phyloP scores from a whole-genome alignment of 768 basidiomycete genomes.

The Cyclocybe aegerita region DNA sequence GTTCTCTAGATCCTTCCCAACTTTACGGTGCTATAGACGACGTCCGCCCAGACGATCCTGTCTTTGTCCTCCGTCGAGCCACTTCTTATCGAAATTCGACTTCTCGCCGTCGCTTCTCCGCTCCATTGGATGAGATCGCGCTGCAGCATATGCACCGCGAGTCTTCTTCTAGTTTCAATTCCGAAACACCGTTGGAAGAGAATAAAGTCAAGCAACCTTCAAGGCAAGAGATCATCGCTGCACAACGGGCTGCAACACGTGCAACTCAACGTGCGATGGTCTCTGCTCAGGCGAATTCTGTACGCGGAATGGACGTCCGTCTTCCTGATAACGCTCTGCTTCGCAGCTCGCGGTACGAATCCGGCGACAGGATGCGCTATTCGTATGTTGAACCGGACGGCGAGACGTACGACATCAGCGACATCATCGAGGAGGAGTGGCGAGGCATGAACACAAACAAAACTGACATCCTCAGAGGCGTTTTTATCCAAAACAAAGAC shows the following conservation, averaged over 20 bases:
- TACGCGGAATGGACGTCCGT: constrained; percentile 86
- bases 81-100: constrained; percentile 69
- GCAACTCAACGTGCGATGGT: constrained; percentile 85
- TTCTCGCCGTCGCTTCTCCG: constrained; percentile 68
- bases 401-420: constrained; percentile 90
- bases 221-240: constrained; percentile 89
- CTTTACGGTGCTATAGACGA: constrained; percentile 74
- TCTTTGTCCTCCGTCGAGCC: constrained; percentile 87
- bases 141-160: constrained; percentile 72
- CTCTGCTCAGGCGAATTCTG: constrained; percentile 79
- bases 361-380: constrained; percentile 79
- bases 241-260: constrained; percentile 82
- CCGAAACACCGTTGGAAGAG: constrained; percentile 41
- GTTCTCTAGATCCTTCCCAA: constrained; percentile 80
- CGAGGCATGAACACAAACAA: constrained; percentile 45
- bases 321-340: constrained; percentile 84
- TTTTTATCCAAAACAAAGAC: constrained; percentile 56
- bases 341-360: constrained; percentile 76
- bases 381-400: constrained; percentile 92
- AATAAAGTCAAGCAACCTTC: constrained; percentile 42
- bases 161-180: constrained; percentile 58
- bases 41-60: constrained; percentile 78
- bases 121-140: constrained; percentile 82
- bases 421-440: constrained; percentile 90
- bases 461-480: constrained; percentile 69